Evolutionary conservation across 164 flowering plant genomes (phyloP).

Genomic region (Santalum album): DNA sequence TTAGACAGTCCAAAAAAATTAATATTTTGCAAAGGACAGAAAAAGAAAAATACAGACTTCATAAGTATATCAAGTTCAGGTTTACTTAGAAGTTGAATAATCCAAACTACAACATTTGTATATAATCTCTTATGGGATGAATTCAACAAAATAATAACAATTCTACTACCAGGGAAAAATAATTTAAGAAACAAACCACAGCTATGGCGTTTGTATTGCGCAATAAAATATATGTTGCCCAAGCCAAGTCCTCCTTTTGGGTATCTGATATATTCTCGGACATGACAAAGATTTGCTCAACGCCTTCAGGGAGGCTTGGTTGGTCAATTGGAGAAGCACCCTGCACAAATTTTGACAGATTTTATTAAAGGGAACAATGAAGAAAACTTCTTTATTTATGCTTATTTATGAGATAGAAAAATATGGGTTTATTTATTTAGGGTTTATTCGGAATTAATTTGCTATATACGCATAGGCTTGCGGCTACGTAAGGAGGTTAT

Average conservation of each 20-base stretch:
- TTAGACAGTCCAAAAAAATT: neutral
- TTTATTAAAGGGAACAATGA: no score
- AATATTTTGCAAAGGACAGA: neutral
- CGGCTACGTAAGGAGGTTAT: no score
- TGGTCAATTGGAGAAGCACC: conserved; percentile 48
- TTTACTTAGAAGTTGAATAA: neutral
- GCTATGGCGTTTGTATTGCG: conserved; percentile 72
- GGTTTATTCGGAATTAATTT: no score
- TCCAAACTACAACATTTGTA: no score
- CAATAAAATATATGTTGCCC: conserved; percentile 72
- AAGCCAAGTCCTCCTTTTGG: conserved; percentile 70
- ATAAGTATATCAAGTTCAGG: no score
- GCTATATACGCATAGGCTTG: no score
- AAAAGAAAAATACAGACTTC: neutral
- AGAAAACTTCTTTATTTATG: no score
- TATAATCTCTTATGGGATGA: no score
- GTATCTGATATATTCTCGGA: conserved; percentile 39
- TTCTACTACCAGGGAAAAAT: neutral
- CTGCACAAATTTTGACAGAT: conserved; percentile 24
- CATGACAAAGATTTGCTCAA: conserved; percentile 69
- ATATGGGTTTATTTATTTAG: no score
- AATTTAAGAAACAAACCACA: conserved; percentile 43
- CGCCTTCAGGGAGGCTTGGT: conserved; percentile 46
- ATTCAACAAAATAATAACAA: no score
- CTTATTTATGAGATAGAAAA: no score